A percentile compares a stretch with the other conserved stretches of the same genome.
Conservation (phyloP, 306 rosid genomes). For the Notholithocarpus densiflorus region DNA sequence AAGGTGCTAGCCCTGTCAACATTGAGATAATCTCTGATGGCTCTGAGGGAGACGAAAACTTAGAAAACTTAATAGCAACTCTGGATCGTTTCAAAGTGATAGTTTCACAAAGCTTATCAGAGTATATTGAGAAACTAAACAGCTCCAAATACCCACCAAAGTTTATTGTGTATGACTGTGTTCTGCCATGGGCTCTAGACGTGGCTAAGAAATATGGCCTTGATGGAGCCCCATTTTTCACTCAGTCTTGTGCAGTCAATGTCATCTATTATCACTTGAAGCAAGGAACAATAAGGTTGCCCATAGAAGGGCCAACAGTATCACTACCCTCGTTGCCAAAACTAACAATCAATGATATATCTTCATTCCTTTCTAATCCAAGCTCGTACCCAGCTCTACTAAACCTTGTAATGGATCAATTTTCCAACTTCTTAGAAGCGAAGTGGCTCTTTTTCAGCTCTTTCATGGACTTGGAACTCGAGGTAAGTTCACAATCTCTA, state of each 20-base stretch:
- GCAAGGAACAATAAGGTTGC: constrained; percentile 5
- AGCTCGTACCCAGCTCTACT: neutral
- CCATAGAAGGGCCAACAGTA: neutral
- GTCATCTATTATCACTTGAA: constrained; percentile 1
- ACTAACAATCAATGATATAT: neutral
- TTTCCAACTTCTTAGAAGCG: constrained; percentile 9
- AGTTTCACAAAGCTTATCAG: neutral
- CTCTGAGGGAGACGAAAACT: neutral
- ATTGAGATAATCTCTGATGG: constrained; percentile 21
- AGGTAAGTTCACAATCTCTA: too few species aligned
- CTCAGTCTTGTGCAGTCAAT: constrained; percentile 14
- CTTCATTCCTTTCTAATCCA: constrained; percentile 4
- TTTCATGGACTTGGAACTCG: neutral
- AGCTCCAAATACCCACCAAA: neutral
- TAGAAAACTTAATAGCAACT: neutral
- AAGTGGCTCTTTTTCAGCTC: neutral
- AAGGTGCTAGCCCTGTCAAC: neutral
- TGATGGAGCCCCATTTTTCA: constrained; percentile 22
- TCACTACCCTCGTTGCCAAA: constrained; percentile 12
- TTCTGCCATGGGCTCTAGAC: constrained; percentile 27
- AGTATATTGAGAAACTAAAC: neutral
- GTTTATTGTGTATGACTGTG: constrained; percentile 19
- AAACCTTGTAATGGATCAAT: neutral
- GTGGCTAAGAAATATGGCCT: constrained; percentile 24
- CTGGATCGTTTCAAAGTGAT: neutral